These are phyloP conservation scores for Phytophthora hibernalis DNA, from an alignment of 352 stramenopile genomes.

Conservation along the genomic window DNA sequence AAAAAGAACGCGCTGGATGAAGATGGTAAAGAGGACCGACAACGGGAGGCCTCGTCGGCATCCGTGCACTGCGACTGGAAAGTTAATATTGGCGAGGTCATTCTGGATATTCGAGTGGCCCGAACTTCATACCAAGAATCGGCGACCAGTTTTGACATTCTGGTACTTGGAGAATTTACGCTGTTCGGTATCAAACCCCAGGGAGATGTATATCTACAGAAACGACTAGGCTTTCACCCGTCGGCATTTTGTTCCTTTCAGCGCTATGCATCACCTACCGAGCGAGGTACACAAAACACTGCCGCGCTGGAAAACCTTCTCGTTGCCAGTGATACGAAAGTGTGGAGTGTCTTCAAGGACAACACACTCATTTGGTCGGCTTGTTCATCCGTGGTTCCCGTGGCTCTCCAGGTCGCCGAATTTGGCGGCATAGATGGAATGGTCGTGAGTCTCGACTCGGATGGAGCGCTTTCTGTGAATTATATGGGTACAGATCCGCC, in stretches of 20 bases:
- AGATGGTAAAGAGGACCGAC: constrained; percentile 39
- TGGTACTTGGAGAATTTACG: constrained; percentile 84
- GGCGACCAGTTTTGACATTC: constrained; percentile 74
- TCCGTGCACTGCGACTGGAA: constrained; percentile 74
- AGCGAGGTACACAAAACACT: constrained; percentile 16
- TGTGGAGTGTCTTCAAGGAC: constrained; percentile 85
- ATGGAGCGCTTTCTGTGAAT: constrained; percentile 79
- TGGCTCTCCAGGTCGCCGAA: constrained; percentile 67
- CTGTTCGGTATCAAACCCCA: constrained; percentile 82
- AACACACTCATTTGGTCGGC: constrained; percentile 86
- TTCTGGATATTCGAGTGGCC: constrained; percentile 68
- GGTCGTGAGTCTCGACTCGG: constrained; percentile 80
- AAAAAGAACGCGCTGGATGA: constrained; percentile 56
- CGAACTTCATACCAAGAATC: constrained; percentile 58
- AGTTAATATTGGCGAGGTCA: constrained; percentile 65
- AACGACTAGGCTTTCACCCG: constrained; percentile 77
- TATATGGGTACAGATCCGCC: constrained; percentile 92
- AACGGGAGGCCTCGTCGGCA: constrained; percentile 24
- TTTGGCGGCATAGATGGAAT: constrained; percentile 84
- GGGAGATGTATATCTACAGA: constrained; percentile 82
- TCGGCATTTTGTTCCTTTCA: constrained; percentile 68
- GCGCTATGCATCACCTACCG: constrained; percentile 26
- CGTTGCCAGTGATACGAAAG: constrained; percentile 72
- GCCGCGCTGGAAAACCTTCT: constrained; percentile 75
- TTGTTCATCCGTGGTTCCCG: constrained; percentile 56